Conservation (phyloP, 345 rosid species). For the Eucalyptus regnans region DNA sequence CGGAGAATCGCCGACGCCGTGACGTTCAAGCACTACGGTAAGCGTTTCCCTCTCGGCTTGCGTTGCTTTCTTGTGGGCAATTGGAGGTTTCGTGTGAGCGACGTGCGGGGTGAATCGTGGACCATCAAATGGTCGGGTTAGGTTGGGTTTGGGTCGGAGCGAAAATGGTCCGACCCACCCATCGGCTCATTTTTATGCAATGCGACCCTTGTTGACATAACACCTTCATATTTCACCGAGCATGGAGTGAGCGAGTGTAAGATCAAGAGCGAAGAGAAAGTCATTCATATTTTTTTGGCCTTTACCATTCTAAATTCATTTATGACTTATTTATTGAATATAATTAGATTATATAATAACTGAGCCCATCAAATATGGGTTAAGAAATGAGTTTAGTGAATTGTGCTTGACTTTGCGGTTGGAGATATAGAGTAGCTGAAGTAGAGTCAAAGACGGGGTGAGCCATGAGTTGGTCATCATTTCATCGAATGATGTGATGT, state of each 20-base stretch:
- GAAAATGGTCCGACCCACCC: background rate
- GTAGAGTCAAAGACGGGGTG: background rate
- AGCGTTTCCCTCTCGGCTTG: background rate
- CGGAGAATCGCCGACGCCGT: conserved; percentile 47
- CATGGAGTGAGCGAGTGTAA: no score
- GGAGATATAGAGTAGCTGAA: background rate
- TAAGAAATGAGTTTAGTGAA: background rate
- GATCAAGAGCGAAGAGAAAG: background rate
- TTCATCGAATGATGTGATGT: background rate
- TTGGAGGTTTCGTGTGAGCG: background rate
- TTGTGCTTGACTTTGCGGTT: background rate
- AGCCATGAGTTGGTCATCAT: background rate
- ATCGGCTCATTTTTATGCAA: background rate
- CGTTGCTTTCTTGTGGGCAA: background rate
- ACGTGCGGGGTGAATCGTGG: background rate
- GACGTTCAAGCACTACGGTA: conserved; percentile 44
- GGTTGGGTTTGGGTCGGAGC: background rate
- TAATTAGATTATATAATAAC: no score
- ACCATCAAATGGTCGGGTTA: background rate
- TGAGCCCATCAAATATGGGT: background rate
- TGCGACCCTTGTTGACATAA: accelerated
- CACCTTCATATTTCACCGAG: background rate
- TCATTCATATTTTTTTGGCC: background rate
- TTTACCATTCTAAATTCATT: background rate
- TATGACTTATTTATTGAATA: background rate